Percentiles rank a stretch among this genome's conserved stretches.
These are phyloP conservation scores for Pythium brachiatum DNA, from an alignment of 352 stramenopile species.

Conservation along the genomic window DNA sequence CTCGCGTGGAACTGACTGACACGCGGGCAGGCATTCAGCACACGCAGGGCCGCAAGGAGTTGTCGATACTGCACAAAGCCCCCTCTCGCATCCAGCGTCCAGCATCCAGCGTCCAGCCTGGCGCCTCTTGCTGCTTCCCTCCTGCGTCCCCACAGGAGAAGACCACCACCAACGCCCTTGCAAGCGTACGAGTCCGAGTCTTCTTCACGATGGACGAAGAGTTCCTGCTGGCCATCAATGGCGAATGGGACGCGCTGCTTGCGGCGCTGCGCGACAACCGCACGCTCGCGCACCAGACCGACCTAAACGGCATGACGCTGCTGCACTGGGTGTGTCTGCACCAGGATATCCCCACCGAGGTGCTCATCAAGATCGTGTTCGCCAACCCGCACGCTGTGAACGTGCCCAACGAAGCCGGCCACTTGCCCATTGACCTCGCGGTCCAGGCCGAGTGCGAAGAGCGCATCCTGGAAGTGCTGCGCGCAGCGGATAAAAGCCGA, in stretches of 20 bases:
- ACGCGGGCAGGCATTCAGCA: conserved; percentile 4
- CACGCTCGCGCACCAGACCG: conserved; percentile 52
- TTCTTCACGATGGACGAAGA: conserved; percentile 67
- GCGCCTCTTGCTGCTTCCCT: not conserved
- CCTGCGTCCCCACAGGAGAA: not conserved
- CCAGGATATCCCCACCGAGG: conserved; percentile 65
- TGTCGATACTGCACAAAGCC: not conserved
- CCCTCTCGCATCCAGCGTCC: not conserved
- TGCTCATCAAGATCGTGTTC: conserved; percentile 80
- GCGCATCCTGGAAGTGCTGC: conserved; percentile 68
- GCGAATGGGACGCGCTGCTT: conserved; percentile 74
- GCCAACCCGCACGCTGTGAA: conserved; percentile 72
- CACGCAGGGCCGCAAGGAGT: not conserved
- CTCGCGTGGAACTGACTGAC: not conserved
- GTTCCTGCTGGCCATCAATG: conserved; percentile 78
- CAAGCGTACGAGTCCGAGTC: not conserved
- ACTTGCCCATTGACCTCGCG: conserved; percentile 71
- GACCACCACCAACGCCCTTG: not conserved
- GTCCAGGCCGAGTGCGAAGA: conserved; percentile 73
- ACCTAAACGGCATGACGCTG: conserved; percentile 73
- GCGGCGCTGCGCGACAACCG: conserved; percentile 59
- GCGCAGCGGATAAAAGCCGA: conserved; percentile 42
- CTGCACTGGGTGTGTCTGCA: conserved; percentile 82
- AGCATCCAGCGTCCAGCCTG: not conserved
- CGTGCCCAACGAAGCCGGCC: conserved; percentile 69